These are phyloP conservation scores for Candida sanyaensis DNA, from an alignment of 1,139 yeast genomes.

Conservation along the genomic window DNA sequence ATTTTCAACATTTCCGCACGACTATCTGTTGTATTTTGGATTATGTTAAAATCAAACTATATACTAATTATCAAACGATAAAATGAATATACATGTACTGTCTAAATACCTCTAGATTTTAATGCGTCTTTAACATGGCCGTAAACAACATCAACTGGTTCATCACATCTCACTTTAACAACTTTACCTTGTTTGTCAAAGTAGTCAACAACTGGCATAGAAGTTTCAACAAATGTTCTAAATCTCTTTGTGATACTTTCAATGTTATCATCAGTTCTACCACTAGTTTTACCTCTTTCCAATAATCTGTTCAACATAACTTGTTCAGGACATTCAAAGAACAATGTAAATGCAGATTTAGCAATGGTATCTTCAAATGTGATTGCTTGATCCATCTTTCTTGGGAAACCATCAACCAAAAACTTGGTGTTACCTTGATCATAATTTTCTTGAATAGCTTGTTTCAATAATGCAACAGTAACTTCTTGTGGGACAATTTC, in stretches of 20 bases:
- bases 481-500: constrained; percentile 94
- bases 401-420: constrained; percentile 93
- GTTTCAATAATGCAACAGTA: constrained; percentile 78
- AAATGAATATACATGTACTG: background rate
- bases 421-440: constrained; percentile 58
- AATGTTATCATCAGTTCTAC: constrained; percentile 89
- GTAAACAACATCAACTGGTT: constrained; percentile 78
- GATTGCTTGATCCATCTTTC: constrained; percentile 97
- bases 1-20: background rate
- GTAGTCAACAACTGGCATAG: constrained; percentile 92
- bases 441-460: constrained; percentile 66
- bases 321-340: constrained; percentile 91
- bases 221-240: constrained; percentile 80
- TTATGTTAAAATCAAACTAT: too few species aligned
- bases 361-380: constrained; percentile 86
- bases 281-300: constrained; percentile 93
- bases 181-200: constrained; percentile 77
- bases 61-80: background rate
- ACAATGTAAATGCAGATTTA: constrained; percentile 74
- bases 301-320: constrained; percentile 85
- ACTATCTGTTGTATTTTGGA: background rate
- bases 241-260: constrained; percentile 91
- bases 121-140: constrained; percentile 68
- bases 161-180: constrained; percentile 75
- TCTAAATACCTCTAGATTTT: constrained; percentile 37